A percentile compares a stretch with the other conserved stretches of the same genome.
Conservation (phyloP, 2,329 filamentous ascomycete species). For the Cyanodermella asteris region DNA sequence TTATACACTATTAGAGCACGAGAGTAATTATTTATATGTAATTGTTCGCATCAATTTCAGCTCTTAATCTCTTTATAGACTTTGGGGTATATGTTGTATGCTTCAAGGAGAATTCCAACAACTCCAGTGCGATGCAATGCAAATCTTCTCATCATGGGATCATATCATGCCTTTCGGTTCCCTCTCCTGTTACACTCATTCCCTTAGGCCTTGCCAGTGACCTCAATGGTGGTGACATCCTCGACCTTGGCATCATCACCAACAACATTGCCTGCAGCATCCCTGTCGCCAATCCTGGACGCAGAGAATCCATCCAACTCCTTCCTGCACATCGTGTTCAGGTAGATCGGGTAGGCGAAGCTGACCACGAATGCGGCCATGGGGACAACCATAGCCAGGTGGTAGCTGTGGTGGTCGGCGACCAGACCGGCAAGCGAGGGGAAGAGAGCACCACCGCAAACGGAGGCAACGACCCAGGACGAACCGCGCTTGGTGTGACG, state of each 20-base stretch:
- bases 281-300: conserved; percentile 15
- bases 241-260: conserved; percentile 3
- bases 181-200: too few species aligned
- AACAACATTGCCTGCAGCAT: conserved; percentile 5
- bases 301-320: conserved; percentile 16
- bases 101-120: too few species aligned
- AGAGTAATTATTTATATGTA: too few species aligned
- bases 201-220: too few species aligned
- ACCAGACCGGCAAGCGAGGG: conserved; percentile 45
- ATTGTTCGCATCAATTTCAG: too few species aligned
- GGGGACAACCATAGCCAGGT: conserved; percentile 14
- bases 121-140: too few species aligned
- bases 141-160: too few species aligned
- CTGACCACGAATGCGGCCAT: conserved; percentile 14
- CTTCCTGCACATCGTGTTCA: conserved; percentile 13
- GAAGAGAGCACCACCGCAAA: conserved; percentile 46
- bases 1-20: too few species aligned
- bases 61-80: too few species aligned
- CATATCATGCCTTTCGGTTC: too few species aligned
- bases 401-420: conserved; percentile 20
- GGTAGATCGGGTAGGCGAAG: conserved; percentile 15
- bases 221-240: too few species aligned
- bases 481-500: conserved; percentile 50
- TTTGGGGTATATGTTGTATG: too few species aligned
- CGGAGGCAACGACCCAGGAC: conserved; percentile 44